Base-by-base conservation (phyloP, 2,329 filamentous ascomycete species). In the Rhexocercosporidium sp. region DNA sequence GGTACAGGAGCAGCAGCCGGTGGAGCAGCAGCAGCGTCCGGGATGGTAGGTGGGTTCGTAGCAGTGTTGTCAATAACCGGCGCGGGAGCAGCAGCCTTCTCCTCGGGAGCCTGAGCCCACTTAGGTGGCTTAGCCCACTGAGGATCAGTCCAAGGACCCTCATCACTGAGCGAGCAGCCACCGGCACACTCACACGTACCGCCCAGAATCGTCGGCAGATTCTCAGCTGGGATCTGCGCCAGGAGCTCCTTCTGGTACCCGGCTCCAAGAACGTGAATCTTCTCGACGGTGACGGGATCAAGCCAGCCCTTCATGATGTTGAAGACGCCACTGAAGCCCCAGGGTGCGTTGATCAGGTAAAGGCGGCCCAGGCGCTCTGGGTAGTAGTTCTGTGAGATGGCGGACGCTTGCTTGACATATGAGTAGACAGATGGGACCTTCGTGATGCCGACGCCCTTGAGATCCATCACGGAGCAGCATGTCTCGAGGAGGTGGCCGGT, bases 301-400 rank as follows among this genome's bases (percentile, higher is more conserved):
- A 99, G 87, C 88, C 96, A 98, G 73, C 90, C 89, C 86, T 96
- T 97, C 81, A 98, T 88, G 66, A 96, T 86, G 78, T 83, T 86
- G 86, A 96, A 99, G 70, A 94, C 92, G 73, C 87, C 86, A 69
- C 90, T 90, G 86, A 98, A 98, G 29, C 94, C 94, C 94, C 94
- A 98, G 22, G 94, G 94, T 3, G 95, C 93, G 82, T 99, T 99
- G 89, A 99, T 97, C 75, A 99, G 84, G 86, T 97, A 99, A 78
- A 99, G 86, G 82, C 94, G 94, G 77, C 96, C 96, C 67, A 99
- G 86, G 67, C 96, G 92, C 86, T 99, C 96, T 8, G 96, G 96
- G 83, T 99, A 99, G 88, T 98, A 97, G 87, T 98, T 97, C 83
- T 98, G 96, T 72, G 93, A 97, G 82, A 99, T 92, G 79, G 84